Evolutionary conservation across 768 basidiomycete species (phyloP).

Genomic region (Kondoa malvinella): DNA sequence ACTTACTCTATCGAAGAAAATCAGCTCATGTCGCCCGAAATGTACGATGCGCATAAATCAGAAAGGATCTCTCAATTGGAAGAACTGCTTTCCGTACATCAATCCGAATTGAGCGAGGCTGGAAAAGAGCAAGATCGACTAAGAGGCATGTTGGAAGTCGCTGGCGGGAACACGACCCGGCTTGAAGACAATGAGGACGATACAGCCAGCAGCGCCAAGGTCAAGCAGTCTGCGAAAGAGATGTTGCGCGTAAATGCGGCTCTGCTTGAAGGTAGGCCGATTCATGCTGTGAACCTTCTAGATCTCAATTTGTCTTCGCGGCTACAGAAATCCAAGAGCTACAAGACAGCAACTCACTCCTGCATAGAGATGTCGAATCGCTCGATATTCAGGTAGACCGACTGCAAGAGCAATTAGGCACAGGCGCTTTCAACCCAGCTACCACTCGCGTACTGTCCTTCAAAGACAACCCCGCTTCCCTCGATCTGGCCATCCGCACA

Average conservation of each 20-base stretch:
- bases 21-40: slow-evolving; percentile 11
- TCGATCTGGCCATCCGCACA: slow-evolving; percentile 59
- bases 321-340: slow-evolving; percentile 20
- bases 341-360: slow-evolving; percentile 14
- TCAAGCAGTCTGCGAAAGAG: neutral
- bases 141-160: neutral
- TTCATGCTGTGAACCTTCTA: too few species aligned
- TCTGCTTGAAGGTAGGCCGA: neutral
- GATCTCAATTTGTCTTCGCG: neutral
- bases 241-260: neutral
- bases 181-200: neutral
- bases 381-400: slow-evolving; percentile 22
- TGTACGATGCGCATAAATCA: neutral
- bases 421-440: slow-evolving; percentile 23
- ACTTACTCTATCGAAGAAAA: slow-evolving; percentile 21
- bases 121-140: neutral
- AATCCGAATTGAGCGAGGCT: neutral
- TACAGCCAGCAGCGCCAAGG: neutral
- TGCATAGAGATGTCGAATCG: slow-evolving; percentile 21
- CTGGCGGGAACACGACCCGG: neutral
- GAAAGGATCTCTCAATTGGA: neutral
- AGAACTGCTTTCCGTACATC: neutral
- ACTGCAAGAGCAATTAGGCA: slow-evolving; percentile 24
- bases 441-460: slow-evolving; percentile 26
- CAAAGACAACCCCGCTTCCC: slow-evolving; percentile 59